Evolutionary conservation across 176 grass and related monocot genomes (phyloP), one percentile per base, ranked within the genome.

Genomic region (Olyra latifolia): DNA sequence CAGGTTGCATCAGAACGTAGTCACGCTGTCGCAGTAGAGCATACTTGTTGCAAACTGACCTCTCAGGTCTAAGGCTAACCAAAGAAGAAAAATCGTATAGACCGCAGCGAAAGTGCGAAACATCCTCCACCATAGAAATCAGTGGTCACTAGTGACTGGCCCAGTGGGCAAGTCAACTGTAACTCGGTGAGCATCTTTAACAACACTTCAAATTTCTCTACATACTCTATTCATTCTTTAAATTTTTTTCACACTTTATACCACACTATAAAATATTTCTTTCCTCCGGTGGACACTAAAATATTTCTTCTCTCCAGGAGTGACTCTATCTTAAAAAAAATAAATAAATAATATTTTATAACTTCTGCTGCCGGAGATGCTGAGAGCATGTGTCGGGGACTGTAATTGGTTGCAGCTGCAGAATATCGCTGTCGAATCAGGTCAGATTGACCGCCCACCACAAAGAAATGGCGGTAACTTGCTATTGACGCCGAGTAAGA

Each of bases 1-100:
- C 25, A 35, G 32, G 32, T 80, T 86, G 60, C 76, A 66, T 86
- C 84, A 80, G 19, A 39, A 32, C 12, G 1, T 38, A 35, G 68
- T 66, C 76, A 80, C 20, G 84, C 76, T 86, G 57, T 8, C 47
- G 24, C 46, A 30, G 53, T 2, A 6, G 9, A 9, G 39, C 19
- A 39, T 10, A 8, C 15, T 62, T 7, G 14, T 4, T 3, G 59
- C 60, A 62, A 9, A 62, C 60, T 32, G 58, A 16, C 3, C 28
- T 62, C 28, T 62, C 60, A 62, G 5, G 32, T 35, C 32, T 35
- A 35, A 4, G 32, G 10, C 23, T 35, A 17, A 28, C 17, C 66
- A 52, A 35, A 32, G 55, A n/a, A 64, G 38, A 40, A 53, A 24
- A 74, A 74, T 14, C 12, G 16, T 19, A 20, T 60, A 47, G 55